phyloP scores from a whole-genome alignment of 179 eudicot species.

The Patellifolia procumbens region DNA sequence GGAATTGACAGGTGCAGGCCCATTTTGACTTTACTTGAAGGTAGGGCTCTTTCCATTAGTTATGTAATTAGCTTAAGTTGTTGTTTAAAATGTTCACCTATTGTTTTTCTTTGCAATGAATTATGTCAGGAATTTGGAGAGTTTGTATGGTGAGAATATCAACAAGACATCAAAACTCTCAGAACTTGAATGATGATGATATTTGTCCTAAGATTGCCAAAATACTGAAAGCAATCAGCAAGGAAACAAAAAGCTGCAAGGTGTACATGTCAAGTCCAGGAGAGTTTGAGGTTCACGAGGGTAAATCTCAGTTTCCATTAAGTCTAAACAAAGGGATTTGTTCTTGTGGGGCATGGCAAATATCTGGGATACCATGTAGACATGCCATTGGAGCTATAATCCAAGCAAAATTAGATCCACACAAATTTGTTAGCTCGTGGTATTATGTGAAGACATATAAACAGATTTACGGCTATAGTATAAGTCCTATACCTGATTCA shows the following conservation, averaged over 20 bases:
- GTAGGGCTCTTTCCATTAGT: too few species aligned
- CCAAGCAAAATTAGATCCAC: not conserved
- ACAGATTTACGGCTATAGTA: not conserved
- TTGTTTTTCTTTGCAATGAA: too few species aligned
- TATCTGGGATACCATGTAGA: not conserved
- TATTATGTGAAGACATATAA: not conserved
- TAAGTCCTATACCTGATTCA: not conserved
- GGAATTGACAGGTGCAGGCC: too few species aligned
- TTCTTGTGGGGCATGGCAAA: not conserved
- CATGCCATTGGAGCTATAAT: not conserved
- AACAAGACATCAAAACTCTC: too few species aligned
- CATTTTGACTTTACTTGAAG: too few species aligned
- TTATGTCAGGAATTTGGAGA: too few species aligned
- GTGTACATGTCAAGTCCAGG: not conserved
- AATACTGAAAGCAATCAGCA: not conserved
- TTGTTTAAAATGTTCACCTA: too few species aligned
- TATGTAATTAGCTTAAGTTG: too few species aligned
- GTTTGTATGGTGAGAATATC: too few species aligned
- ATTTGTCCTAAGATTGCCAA: not conserved
- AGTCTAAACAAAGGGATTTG: not conserved
- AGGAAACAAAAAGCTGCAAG: not conserved
- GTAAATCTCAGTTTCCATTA: not conserved
- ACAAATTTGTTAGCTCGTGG: not conserved
- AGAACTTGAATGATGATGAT: not conserved
- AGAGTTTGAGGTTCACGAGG: not conserved